Evolutionary conservation across 257 asterid genomes (phyloP).

Genomic region (Plectranthus barbatus): DNA sequence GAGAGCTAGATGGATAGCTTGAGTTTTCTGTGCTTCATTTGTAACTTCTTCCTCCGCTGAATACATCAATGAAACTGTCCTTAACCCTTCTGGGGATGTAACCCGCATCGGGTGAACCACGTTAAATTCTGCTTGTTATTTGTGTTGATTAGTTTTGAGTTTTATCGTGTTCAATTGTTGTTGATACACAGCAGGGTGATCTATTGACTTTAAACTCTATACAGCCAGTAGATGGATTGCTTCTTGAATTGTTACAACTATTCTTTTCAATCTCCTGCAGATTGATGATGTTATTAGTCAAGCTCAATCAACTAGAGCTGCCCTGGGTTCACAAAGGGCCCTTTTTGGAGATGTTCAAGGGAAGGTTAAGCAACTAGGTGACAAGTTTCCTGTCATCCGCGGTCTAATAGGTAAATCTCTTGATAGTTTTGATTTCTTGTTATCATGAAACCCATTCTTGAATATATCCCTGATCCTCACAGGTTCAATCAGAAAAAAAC

Average conservation of each 20-base stretch:
- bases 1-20: too few species aligned
- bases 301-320: slow-evolving; percentile 92
- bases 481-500: slow-evolving; percentile 87
- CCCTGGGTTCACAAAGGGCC: slow-evolving; percentile 79
- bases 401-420: slow-evolving; percentile 68
- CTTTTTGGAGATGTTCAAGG: slow-evolving; percentile 92
- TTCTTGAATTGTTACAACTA: background rate
- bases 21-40: too few species aligned
- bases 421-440: background rate
- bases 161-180: too few species aligned
- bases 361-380: slow-evolving; percentile 79
- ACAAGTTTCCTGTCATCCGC: slow-evolving; percentile 83
- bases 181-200: too few species aligned
- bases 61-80: too few species aligned
- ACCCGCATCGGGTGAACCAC: too few species aligned
- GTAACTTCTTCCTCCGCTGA: too few species aligned
- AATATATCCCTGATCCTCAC: slow-evolving; percentile 16
- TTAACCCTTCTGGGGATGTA: too few species aligned
- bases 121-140: too few species aligned
- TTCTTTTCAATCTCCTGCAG: slow-evolving; percentile 27
- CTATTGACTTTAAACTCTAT: background rate
- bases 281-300: slow-evolving; percentile 92
- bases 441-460: background rate
- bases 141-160: too few species aligned
- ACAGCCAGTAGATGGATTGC: slow-evolving; percentile 1